These are phyloP conservation scores for Aphanomyces invadans DNA, from an alignment of 352 stramenopile genomes.

Conservation along the genomic window DNA sequence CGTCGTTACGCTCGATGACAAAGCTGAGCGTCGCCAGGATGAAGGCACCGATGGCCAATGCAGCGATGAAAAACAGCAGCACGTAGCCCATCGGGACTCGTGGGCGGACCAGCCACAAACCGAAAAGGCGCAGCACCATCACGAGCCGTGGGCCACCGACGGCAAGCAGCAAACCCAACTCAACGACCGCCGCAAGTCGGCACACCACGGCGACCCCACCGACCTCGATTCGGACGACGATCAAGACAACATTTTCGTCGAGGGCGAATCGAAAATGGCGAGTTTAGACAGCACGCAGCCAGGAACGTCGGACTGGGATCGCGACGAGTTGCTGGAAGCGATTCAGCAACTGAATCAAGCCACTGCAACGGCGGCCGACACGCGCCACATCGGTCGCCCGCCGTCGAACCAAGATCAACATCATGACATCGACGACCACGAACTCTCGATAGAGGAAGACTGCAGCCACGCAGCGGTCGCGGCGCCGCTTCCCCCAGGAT, in stretches of 20 bases:
- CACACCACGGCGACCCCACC: not conserved
- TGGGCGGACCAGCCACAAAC: conserved; percentile 26
- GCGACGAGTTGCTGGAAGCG: conserved; percentile 16
- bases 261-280: not conserved
- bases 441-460: not conserved
- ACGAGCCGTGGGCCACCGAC: conserved; percentile 21
- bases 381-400: not conserved
- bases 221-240: conserved; percentile 1
- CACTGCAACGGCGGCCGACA: not conserved
- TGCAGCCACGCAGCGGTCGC: not conserved
- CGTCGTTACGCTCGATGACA: not conserved
- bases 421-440: conserved; percentile 7
- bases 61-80: conserved; percentile 36
- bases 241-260: not conserved
- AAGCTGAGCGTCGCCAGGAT: not conserved
- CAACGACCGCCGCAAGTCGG: not conserved
- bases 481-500: conserved; percentile 14
- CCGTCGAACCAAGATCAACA: conserved; percentile 20
- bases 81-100: conserved; percentile 39
- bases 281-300: not conserved
- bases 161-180: not conserved
- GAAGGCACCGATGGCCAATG: conserved; percentile 17
- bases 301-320: not conserved
- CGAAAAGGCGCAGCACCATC: not conserved
- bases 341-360: conserved; percentile 10